Conservation (phyloP, 768 basidiomycete genomes). For the Leucogyrophana mollusca region DNA sequence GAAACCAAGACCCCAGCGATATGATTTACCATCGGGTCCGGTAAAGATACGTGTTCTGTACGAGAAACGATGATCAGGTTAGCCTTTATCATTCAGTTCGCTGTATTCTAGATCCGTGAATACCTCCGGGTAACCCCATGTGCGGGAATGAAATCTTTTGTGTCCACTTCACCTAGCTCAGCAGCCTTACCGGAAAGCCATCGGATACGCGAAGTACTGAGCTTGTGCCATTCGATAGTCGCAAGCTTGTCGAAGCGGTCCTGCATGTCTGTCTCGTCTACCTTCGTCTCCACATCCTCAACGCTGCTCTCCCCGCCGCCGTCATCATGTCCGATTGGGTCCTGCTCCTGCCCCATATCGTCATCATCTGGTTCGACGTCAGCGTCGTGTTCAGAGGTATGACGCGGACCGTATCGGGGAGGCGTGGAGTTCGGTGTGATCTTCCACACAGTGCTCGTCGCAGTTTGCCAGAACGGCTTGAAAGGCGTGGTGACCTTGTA, state of each 20-base stretch:
- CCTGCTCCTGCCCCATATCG: too few species aligned
- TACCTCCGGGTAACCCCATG: slow-evolving; percentile 2
- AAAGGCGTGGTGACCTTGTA: slow-evolving; percentile 10
- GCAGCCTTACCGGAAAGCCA: slow-evolving; percentile 4
- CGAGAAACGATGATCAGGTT: too few species aligned
- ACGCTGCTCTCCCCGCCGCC: too few species aligned
- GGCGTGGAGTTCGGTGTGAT: too few species aligned
- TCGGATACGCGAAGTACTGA: slow-evolving; percentile 3
- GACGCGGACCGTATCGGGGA: too few species aligned
- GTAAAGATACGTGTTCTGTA: slow-evolving; percentile 11
- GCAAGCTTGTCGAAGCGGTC: slow-evolving; percentile 7
- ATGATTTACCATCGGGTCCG: slow-evolving; percentile 2
- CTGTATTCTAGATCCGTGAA: too few species aligned
- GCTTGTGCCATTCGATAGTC: slow-evolving; percentile 1
- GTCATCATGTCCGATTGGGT: too few species aligned
- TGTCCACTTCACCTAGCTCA: background rate
- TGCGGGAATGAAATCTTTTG: slow-evolving; percentile 7
- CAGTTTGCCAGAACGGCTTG: slow-evolving; percentile 1
- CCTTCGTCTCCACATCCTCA: too few species aligned
- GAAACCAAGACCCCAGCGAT: slow-evolving; percentile 7
- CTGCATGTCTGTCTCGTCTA: slow-evolving; percentile 4
- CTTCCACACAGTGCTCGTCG: slow-evolving; percentile 7
- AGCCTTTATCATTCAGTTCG: too few species aligned
- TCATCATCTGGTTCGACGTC: too few species aligned
- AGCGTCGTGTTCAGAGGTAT: too few species aligned